Conservation (phyloP, 2,329 filamentous ascomycete genomes). For the Pseudogymnoascus sp. region DNA sequence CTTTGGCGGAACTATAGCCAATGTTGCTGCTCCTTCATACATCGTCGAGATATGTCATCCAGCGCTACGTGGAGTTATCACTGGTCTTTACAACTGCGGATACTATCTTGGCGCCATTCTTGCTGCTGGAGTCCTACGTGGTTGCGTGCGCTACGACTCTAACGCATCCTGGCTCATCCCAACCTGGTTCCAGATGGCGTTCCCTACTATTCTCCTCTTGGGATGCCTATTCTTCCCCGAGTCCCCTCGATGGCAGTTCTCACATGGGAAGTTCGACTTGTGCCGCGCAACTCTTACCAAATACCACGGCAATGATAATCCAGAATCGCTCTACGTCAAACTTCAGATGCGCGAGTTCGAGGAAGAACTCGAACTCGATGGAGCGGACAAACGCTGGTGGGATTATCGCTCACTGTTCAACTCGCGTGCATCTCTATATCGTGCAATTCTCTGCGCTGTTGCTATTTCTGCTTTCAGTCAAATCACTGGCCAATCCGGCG, state of each 20-base stretch:
- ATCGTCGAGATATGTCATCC: neutral
- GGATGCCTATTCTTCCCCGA: neutral
- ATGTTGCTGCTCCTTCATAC: neutral
- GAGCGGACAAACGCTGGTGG: constrained; percentile 20
- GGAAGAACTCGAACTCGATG: constrained; percentile 13
- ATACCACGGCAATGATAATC: constrained; percentile 29
- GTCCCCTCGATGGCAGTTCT: neutral
- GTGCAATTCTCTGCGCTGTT: constrained; percentile 14
- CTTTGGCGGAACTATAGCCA: constrained; percentile 34
- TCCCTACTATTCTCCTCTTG: neutral
- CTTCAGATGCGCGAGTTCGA: constrained; percentile 15
- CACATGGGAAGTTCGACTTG: neutral
- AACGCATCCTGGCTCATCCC: neutral
- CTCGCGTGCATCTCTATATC: constrained; percentile 13
- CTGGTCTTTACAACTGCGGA: neutral
- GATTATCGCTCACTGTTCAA: constrained; percentile 18
- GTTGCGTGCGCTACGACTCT: neutral
- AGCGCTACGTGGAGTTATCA: neutral
- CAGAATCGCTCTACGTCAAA: constrained; percentile 18
- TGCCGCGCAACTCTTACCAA: neutral
- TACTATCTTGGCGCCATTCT: neutral
- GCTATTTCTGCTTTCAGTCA: constrained; percentile 19
- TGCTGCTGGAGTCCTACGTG: neutral
- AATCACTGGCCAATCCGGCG: constrained; percentile 25
- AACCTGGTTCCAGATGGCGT: neutral